These are phyloP conservation scores for Corrigiola litoralis DNA, from an alignment of 179 eudicot species.

Conservation along the genomic window DNA sequence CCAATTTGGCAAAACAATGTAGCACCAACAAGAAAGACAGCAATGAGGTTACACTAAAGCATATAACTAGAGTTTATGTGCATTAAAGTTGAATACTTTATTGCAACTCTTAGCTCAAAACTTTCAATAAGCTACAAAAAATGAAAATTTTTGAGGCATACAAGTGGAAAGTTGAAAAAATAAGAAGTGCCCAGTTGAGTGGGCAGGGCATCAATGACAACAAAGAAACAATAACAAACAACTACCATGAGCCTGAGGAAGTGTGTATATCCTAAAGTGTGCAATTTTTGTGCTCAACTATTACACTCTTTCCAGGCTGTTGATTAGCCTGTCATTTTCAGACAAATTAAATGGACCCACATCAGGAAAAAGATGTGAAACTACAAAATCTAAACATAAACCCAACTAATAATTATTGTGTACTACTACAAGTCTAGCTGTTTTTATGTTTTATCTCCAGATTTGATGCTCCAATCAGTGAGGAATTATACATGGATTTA, in stretches of 20 bases:
- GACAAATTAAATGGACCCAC: constrained; percentile 31
- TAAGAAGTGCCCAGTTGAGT: constrained; percentile 27
- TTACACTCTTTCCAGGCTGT: constrained; percentile 60
- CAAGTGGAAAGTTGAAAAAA: constrained; percentile 2
- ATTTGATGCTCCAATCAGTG: constrained; percentile 10
- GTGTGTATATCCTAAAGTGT: constrained; percentile 19
- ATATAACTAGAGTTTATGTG: neutral
- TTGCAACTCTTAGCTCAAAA: constrained; percentile 14
- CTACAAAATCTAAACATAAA: constrained; percentile 6
- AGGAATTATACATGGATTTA: neutral
- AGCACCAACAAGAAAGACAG: neutral
- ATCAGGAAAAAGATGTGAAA: constrained; percentile 24
- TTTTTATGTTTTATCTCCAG: neutral
- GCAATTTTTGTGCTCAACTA: constrained; percentile 27
- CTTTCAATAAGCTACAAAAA: constrained; percentile 9
- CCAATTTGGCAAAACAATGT: constrained; percentile 28
- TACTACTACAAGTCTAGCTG: constrained; percentile 16
- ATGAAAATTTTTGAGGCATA: neutral
- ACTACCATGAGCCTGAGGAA: constrained; percentile 19
- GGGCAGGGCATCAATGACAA: constrained; percentile 26
- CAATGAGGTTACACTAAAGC: neutral
- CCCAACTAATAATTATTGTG: neutral
- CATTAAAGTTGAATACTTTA: constrained; percentile 17
- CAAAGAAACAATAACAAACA: constrained; percentile 18
- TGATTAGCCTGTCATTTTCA: constrained; percentile 43